phyloP scores from a whole-genome alignment of 768 basidiomycete genomes.

The Grammothele lineata region DNA sequence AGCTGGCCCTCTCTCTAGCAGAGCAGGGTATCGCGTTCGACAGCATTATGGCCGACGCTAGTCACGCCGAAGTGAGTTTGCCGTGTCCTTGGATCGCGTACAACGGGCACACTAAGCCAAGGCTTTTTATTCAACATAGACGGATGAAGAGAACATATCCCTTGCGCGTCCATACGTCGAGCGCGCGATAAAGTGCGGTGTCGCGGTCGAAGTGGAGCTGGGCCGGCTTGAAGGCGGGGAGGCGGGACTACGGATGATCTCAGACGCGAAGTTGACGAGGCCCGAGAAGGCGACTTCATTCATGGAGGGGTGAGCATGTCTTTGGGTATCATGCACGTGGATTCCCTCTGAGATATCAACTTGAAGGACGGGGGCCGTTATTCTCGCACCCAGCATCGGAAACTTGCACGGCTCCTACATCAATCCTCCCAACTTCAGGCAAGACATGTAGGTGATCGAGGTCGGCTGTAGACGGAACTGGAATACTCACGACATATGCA shows the following conservation, averaged over 20 bases:
- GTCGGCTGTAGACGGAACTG: not conserved
- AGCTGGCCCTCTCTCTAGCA: slow-evolving; percentile 40
- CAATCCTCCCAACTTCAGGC: slow-evolving; percentile 41
- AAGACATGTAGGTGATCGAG: slow-evolving; percentile 36
- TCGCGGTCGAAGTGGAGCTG: slow-evolving; percentile 45
- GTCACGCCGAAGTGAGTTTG: slow-evolving; percentile 38
- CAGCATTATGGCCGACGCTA: slow-evolving; percentile 49
- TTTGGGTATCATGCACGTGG: not conserved
- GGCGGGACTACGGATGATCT: slow-evolving; percentile 43
- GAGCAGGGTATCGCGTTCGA: slow-evolving; percentile 44
- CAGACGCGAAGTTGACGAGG: slow-evolving; percentile 44
- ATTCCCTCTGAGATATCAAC: not conserved
- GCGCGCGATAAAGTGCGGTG: slow-evolving; percentile 35
- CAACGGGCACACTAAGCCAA: too few relatives aligned
- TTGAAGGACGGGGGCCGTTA: slow-evolving; percentile 34
- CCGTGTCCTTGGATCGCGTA: not conserved
- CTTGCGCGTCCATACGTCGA: slow-evolving; percentile 42
- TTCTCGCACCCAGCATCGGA: slow-evolving; percentile 45
- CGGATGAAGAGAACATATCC: slow-evolving; percentile 43
- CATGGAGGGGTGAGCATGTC: slow-evolving; percentile 32
- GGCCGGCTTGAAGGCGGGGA: slow-evolving; percentile 46
- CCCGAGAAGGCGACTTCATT: slow-evolving; percentile 39
- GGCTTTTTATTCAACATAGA: slow-evolving; percentile 21
- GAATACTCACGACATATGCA: too few relatives aligned
- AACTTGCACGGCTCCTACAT: slow-evolving; percentile 45